Evolutionary conservation across 345 rosid species (phyloP).

Genomic region (Linum usitatissimum): DNA sequence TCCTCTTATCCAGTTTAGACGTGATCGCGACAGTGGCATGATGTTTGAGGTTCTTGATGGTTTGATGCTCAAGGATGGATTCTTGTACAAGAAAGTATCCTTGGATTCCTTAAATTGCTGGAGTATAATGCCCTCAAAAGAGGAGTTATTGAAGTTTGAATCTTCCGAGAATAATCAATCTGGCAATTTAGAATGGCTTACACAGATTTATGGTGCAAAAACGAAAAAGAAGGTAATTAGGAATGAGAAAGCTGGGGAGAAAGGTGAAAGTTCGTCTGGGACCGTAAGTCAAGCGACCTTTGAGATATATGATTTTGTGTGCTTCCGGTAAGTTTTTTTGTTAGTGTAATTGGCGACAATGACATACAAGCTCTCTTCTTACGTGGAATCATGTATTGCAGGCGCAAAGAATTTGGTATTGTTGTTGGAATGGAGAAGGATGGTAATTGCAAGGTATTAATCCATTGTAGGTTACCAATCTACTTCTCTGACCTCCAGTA

Average conservation of each 20-base stretch:
- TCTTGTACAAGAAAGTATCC: slow-evolving; percentile 61
- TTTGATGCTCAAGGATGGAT: slow-evolving; percentile 86
- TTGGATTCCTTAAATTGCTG: slow-evolving; percentile 59
- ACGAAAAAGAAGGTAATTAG: slow-evolving; percentile 40
- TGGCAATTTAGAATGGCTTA: slow-evolving; percentile 73
- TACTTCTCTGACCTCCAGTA: slow-evolving; percentile 13
- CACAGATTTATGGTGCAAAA: slow-evolving; percentile 71
- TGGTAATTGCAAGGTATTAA: slow-evolving; percentile 58
- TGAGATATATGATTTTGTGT: slow-evolving; percentile 58
- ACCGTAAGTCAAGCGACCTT: slow-evolving; percentile 32
- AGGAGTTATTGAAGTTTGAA: slow-evolving; percentile 69
- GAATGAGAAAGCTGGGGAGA: slow-evolving; percentile 44
- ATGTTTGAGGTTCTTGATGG: slow-evolving; percentile 68
- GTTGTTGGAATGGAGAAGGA: slow-evolving; percentile 80
- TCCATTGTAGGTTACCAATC: slow-evolving; percentile 6
- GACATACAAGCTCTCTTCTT: slow-evolving; percentile 8
- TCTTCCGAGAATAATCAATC: slow-evolving; percentile 52
- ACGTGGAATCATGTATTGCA: slow-evolving; percentile 29
- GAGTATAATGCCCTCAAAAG: slow-evolving; percentile 63
- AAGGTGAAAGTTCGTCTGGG: slow-evolving; percentile 60
- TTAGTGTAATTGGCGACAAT: slow-evolving; percentile 6
- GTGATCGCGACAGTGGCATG: slow-evolving; percentile 74
- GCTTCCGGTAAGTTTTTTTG: slow-evolving; percentile 51
- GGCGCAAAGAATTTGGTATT: slow-evolving; percentile 87
- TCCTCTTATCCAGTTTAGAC: slow-evolving; percentile 65